These are phyloP conservation scores for Metschnikowia shivogae DNA, from an alignment of 805 yeast genomes.

Conservation along the genomic window DNA sequence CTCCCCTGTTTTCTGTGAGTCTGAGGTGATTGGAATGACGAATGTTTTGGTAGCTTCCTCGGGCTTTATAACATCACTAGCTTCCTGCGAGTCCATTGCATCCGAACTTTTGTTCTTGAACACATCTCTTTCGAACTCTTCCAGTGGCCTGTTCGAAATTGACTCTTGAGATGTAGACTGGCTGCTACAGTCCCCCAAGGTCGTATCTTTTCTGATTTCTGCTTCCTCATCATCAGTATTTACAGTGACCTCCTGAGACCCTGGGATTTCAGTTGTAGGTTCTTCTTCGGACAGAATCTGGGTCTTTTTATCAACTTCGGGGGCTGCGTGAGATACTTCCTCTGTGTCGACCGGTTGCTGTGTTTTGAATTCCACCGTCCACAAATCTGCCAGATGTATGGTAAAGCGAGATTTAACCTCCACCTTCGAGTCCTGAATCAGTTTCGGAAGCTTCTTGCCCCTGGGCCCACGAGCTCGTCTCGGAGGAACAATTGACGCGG, in stretches of 20 bases:
- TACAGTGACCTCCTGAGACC: neutral
- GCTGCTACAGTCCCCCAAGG: neutral
- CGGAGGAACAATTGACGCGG: neutral
- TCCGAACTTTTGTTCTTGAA: neutral
- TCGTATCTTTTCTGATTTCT: too few relatives aligned
- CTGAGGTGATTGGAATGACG: neutral
- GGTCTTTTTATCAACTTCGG: neutral
- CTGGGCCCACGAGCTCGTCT: conserved; percentile 69
- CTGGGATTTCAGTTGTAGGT: neutral
- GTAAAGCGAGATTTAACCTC: conserved; percentile 34
- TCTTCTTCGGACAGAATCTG: neutral
- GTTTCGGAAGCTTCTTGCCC: conserved; percentile 64
- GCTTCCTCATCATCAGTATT: neutral
- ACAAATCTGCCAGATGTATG: conserved; percentile 30
- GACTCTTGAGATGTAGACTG: neutral
- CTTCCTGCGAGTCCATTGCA: neutral
- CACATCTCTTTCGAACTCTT: neutral
- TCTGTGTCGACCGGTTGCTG: neutral
- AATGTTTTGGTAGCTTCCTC: neutral
- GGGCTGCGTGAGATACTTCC: neutral
- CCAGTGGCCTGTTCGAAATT: neutral
- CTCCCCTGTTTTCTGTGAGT: neutral
- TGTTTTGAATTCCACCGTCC: conserved; percentile 27
- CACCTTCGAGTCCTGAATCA: conserved; percentile 41
- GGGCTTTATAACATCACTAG: neutral